Evolutionary conservation across 2,329 filamentous ascomycete species (phyloP), one percentile per base, ranked within the genome.

Genomic region (Aspergillus tanneri): DNA sequence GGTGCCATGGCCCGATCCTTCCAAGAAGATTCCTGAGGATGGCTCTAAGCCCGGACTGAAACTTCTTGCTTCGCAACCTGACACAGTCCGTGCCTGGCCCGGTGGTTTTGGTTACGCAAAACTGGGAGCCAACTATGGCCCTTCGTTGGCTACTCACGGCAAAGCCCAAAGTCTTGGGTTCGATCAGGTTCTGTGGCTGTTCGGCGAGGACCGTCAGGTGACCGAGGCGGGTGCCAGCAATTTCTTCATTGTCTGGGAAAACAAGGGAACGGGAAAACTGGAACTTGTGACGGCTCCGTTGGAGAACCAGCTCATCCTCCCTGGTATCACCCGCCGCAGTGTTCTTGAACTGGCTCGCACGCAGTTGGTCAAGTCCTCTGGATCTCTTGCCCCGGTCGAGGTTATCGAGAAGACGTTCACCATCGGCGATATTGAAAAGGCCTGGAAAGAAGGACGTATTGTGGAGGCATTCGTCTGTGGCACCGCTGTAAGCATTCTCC

Each of bases 171-270:
- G 74, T 9, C 73, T 81, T 32, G 91, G 92, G 0, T 96, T 84
- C 71, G 82, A 92, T 64, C 92, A 96, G 77, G 86, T 96, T 47
- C 80, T 96, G n/a, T 96, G 91, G 91, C 79, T 96, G 42, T 93
- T 95, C 63, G 90, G 90, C 1, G 70, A 81, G 32, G 79, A 92
- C 58, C 82, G 81, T 43, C 82, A 83, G 65, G 90, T 95, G 55
- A 96, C 91, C 2, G 91, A 96, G 75, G 91, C 91, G 2, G 91
- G 91, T 4, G 91, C 90, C 10, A 88, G 84, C 63, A 96, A 96
- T 73, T 96, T 96, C 74, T 95, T 96, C 64, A 77, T 95, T 6
- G 76, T 96, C 10, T 90, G 87, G 88, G 80, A 63, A 32, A 67
- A 67, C 47, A 60, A 77, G 65, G 80, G 85, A 58, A 71, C 68